Base-by-base conservation (phyloP, 2,329 filamentous ascomycete genomes). In the Cytospora piceicola region DNA sequence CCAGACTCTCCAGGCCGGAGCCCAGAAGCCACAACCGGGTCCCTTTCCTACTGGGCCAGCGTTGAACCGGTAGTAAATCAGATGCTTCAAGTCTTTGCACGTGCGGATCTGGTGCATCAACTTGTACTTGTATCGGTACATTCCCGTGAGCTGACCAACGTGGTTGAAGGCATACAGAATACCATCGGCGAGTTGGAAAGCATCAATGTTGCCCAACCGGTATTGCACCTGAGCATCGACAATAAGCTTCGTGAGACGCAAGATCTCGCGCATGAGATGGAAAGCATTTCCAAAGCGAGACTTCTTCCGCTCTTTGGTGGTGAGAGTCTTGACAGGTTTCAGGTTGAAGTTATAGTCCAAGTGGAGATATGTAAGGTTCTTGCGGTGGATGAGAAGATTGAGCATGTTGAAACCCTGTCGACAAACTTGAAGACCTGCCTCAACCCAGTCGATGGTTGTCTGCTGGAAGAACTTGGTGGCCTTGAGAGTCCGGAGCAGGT, bases 81-180 rank as follows among this genome's bases (percentile, higher is more conserved):
- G 81, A 85, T 99, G 95, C 86, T 99, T 99, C 75, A 99, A 78
- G 79, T 99, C 95, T 79, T 99, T 99, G 83, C 95, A 99, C 0
- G 95, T 96, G 72, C 95, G 92, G 73, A 99, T 99, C 78, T 99
- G 95, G 77, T 99, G 95, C 95, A 99, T 99, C 64, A 99, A 85
- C 84, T 99, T 99, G 83, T 99, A 99, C 84, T 99, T 99, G 86
- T 99, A 99, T 68, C 95, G 91, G 80, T 99, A 99, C 95, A 99
- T 99, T 76, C 95, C 95, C 20, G 95, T 99, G 68, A 99, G 83
- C 78, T 99, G 96, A 68, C 95, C 95, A 65, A 99, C 95, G 72
- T 99, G 95, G 79, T 99, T 99, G 82, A 99, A 99, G 22, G 95
- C 96, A 73, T 99, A 99, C n/a, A 98, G 83, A 65, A 99, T 99